These are phyloP conservation scores for Plasmodium relictum DNA, from an alignment of 169 alveolate species.

Conservation along the genomic window DNA sequence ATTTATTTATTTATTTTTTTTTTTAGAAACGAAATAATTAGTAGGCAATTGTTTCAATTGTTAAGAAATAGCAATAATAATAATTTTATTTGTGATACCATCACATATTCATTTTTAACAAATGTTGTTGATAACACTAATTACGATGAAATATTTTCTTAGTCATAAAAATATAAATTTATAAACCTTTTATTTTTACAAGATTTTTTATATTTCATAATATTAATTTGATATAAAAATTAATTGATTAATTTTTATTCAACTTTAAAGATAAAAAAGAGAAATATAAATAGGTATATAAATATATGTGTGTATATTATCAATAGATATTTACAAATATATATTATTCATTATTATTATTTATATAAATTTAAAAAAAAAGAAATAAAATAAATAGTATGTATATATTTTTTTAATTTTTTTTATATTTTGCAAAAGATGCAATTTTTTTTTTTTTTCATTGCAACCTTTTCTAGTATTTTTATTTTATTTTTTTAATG, in stretches of 20 bases:
- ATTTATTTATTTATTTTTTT: neutral
- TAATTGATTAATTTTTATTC: too few species aligned
- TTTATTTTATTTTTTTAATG: too few species aligned
- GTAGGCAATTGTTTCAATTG: constrained; percentile 54
- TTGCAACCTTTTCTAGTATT: too few species aligned
- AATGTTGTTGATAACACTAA: constrained; percentile 65
- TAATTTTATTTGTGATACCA: constrained; percentile 68
- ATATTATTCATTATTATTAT: neutral
- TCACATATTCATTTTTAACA: constrained; percentile 62
- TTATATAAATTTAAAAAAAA: too few species aligned
- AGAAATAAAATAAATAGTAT: neutral
- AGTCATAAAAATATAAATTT: neutral
- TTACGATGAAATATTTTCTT: constrained; percentile 56
- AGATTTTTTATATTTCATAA: neutral
- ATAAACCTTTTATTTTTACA: neutral
- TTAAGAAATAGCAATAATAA: constrained; percentile 60
- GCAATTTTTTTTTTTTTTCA: constrained; percentile 20
- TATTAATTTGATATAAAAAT: neutral
- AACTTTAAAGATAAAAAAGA: neutral
- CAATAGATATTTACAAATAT: neutral
- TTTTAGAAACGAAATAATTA: constrained; percentile 57
- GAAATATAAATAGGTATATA: neutral
- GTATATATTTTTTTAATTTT: neutral
- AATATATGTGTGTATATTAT: neutral
- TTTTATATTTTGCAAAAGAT: constrained; percentile 20